Percentiles rank a stretch among this genome's conserved stretches.
These are phyloP conservation scores for Sicyos edulis DNA, from an alignment of 306 rosid genomes.

Conservation along the genomic window DNA sequence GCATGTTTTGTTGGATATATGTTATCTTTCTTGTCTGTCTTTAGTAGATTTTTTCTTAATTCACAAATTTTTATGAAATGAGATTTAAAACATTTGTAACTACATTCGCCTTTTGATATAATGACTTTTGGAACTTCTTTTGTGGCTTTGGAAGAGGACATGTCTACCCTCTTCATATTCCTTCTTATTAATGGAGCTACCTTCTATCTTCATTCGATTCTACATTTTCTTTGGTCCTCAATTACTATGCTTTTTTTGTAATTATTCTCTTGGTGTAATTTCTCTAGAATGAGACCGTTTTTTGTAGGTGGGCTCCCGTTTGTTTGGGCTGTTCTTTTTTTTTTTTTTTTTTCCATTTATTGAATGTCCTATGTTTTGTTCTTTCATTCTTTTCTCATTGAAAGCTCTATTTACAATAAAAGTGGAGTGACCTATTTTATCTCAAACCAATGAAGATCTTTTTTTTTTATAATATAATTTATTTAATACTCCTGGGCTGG, in stretches of 20 bases:
- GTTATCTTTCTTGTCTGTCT: background rate
- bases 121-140: background rate
- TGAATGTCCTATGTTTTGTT: no score
- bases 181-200: background rate
- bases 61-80: background rate
- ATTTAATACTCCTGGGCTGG: background rate
- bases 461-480: background rate
- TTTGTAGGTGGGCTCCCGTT: no score
- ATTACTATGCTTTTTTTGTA: no score
- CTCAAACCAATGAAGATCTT: background rate
- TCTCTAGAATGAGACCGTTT: no score
- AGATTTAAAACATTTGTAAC: background rate
- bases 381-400: no score
- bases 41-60: background rate
- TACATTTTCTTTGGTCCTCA: no score
- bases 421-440: background rate
- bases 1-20: background rate
- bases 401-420: no score
- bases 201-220: background rate
- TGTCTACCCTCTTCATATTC: background rate
- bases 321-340: no score
- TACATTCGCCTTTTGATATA: background rate
- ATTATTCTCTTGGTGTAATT: no score
- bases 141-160: background rate
- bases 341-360: no score